phyloP scores from a whole-genome alignment of 768 basidiomycete species.

The Tylopilus rubrobrunneus region DNA sequence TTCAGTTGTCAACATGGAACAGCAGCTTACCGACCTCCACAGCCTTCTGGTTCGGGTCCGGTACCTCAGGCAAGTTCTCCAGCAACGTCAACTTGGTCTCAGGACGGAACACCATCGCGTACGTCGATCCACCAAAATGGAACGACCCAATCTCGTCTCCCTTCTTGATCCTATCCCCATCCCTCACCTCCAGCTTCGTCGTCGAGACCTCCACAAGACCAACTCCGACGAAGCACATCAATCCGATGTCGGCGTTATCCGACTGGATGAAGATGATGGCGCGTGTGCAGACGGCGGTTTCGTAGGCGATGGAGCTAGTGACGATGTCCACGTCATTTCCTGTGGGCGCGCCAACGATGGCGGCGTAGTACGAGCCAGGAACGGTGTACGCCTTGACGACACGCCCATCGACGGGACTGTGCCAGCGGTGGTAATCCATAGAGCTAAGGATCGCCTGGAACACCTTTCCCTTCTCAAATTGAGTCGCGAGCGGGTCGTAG shows the following conservation, averaged over 20 bases:
- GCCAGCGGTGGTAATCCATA: constrained; percentile 60
- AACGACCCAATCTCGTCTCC: constrained; percentile 61
- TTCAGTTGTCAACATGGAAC: no score
- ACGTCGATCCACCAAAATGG: constrained; percentile 60
- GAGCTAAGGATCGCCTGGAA: constrained; percentile 58
- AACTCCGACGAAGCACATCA: constrained; percentile 56
- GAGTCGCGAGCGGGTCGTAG: constrained; percentile 35
- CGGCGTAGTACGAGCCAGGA: constrained; percentile 50
- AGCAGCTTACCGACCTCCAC: no score
- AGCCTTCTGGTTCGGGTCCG: no score
- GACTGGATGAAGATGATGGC: constrained; percentile 57
- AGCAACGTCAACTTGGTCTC: constrained; percentile 19
- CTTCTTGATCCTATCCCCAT: constrained; percentile 41
- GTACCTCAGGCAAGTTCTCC: not conserved
- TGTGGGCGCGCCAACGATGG: constrained; percentile 24
- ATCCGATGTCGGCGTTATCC: constrained; percentile 49
- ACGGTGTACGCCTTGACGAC: constrained; percentile 40
- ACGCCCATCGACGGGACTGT: constrained; percentile 48
- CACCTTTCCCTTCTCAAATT: constrained; percentile 48
- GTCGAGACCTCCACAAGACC: constrained; percentile 65
- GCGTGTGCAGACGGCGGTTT: constrained; percentile 32
- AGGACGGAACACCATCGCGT: constrained; percentile 42
- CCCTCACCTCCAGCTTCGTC: constrained; percentile 46
- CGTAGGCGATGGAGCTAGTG: not conserved
- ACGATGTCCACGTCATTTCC: constrained; percentile 17